Percentiles rank a stretch among this genome's conserved stretches.
Evolutionary conservation across 1,284 basidiomycete species (phyloP).

Genomic region (Ceratobasidium sp.): DNA sequence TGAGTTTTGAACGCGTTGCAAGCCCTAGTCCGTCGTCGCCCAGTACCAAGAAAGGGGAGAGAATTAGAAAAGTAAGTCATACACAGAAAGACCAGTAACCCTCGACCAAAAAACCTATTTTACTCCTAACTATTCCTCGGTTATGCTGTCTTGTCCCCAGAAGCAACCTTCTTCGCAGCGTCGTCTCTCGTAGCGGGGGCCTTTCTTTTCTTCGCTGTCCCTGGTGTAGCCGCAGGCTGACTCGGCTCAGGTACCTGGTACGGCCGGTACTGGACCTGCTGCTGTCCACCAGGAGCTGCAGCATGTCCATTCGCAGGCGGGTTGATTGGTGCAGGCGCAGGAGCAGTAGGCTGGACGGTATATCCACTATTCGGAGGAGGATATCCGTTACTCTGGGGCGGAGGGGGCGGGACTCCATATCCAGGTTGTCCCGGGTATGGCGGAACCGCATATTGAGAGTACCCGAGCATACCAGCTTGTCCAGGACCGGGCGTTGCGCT

Average conservation of each 20-base stretch:
- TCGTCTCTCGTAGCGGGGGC: background rate
- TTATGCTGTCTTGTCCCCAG: constrained; percentile 22
- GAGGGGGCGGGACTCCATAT: background rate
- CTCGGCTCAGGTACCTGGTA: constrained; percentile 13
- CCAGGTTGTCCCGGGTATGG: constrained; percentile 5
- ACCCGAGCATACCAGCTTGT: background rate
- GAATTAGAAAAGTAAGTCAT: no score
- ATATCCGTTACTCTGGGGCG: background rate
- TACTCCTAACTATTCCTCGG: no score
- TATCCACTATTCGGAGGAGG: constrained; percentile 13
- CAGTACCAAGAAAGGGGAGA: no score
- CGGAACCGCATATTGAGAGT: background rate
- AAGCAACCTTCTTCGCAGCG: background rate
- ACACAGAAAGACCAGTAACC: no score
- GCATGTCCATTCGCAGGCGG: constrained; percentile 13
- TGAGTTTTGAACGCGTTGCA: no score
- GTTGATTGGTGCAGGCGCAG: background rate
- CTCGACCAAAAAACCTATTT: no score
- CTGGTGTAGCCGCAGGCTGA: background rate
- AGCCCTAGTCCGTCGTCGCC: no score
- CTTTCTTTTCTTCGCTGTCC: constrained; percentile 24
- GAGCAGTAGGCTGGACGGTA: background rate
- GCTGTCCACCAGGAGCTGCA: background rate
- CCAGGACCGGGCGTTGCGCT: background rate
- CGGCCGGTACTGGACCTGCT: constrained; percentile 9